Percentiles rank a stretch among this genome's conserved stretches.
phyloP scores from a whole-genome alignment of 176 grass and related monocot genomes.

The Phoenix dactylifera region DNA sequence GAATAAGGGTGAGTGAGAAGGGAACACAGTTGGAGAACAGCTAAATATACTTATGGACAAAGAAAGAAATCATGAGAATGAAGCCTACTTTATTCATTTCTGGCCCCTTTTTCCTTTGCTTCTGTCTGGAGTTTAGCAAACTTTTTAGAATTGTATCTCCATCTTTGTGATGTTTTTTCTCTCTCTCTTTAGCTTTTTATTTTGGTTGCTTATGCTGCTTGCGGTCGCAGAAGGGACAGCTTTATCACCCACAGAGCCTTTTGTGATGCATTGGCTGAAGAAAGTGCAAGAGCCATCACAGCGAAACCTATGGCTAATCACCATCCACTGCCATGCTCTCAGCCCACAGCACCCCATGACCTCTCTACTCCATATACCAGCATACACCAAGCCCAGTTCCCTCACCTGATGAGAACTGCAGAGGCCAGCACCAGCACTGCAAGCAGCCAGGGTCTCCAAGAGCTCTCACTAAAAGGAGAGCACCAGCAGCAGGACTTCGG shows the following conservation, averaged over 20 bases:
- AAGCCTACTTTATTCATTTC: not conserved
- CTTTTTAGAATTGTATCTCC: not conserved
- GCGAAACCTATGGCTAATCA: not conserved
- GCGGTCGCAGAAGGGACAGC: constrained; percentile 2
- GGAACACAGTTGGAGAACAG: not conserved
- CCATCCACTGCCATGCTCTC: not conserved
- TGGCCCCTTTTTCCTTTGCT: not conserved
- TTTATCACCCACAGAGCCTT: constrained; percentile 8
- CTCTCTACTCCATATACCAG: not conserved
- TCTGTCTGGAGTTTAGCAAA: not conserved
- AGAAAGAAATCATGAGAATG: constrained; percentile 6
- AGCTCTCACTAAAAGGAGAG: constrained; percentile 6
- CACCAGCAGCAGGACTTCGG: not conserved
- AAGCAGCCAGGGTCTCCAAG: too few species aligned
- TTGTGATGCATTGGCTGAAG: constrained; percentile 9
- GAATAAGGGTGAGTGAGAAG: too few species aligned
- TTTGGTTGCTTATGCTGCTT: not conserved
- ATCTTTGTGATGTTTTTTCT: not conserved
- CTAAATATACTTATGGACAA: not conserved
- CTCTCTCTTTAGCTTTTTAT: too few species aligned
- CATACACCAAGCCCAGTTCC: not conserved
- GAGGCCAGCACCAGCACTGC: not conserved
- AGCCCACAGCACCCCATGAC: not conserved
- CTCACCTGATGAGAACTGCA: not conserved
- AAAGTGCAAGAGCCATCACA: not conserved